A percentile compares a stretch with the other conserved stretches of the same genome.
phyloP scores from a whole-genome alignment of 331 rosid genomes.

The Telfairia occidentalis region DNA sequence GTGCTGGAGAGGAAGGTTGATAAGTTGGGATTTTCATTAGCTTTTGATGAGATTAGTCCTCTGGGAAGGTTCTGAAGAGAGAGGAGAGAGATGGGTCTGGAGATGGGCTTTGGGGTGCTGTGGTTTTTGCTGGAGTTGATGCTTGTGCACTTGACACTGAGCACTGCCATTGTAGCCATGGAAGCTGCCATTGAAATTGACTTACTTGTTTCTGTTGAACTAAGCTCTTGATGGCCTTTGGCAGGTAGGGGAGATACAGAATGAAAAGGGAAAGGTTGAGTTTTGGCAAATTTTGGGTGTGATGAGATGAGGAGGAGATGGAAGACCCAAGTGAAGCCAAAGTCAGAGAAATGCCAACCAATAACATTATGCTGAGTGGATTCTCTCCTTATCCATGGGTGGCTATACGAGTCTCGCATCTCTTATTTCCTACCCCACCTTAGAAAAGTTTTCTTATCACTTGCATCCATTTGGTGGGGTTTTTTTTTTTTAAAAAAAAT shows the following conservation, averaged over 20 bases:
- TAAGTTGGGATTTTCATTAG: background rate
- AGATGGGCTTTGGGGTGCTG: constrained; percentile 24
- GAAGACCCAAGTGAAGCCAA: constrained; percentile 19
- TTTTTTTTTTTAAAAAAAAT: background rate
- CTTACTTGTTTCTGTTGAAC: background rate
- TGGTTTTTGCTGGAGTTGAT: constrained; percentile 19
- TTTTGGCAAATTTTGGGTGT: constrained; percentile 5
- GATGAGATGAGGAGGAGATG: constrained; percentile 32
- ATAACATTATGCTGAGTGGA: constrained; percentile 33
- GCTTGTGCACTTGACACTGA: constrained; percentile 55
- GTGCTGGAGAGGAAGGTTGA: constrained; percentile 35
- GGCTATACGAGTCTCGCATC: constrained; percentile 25
- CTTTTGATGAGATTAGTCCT: constrained; percentile 21
- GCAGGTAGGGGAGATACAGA: constrained; percentile 5
- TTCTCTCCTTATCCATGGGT: constrained; percentile 58
- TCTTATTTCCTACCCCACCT: constrained; percentile 18
- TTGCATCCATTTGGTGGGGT: background rate
- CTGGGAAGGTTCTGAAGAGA: constrained; percentile 54
- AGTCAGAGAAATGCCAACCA: constrained; percentile 34
- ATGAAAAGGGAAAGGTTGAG: background rate
- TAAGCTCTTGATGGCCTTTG: background rate
- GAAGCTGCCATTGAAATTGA: constrained; percentile 57
- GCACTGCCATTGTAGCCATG: constrained; percentile 67
- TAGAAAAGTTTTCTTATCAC: constrained; percentile 55
- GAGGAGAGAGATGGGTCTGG: constrained; percentile 41